Percentiles rank a stretch among this genome's conserved stretches.
Conservation (phyloP, 495 filamentous ascomycete species). For the Lasiosphaeris hirsuta region DNA sequence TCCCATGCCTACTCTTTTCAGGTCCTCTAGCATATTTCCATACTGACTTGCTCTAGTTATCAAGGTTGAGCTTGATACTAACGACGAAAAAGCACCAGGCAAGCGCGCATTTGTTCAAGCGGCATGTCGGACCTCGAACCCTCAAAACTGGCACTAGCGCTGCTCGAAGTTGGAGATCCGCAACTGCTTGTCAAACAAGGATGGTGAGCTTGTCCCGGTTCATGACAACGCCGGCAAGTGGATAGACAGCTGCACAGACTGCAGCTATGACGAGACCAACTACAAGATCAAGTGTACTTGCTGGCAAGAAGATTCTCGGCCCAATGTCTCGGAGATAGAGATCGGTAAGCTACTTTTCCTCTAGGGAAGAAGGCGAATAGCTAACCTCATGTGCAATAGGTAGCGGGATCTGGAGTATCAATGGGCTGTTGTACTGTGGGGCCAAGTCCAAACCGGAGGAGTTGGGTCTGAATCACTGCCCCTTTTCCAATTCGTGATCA, state of each 20-base stretch:
- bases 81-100: neutral
- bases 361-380: neutral
- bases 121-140: neutral
- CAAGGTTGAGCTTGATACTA: neutral
- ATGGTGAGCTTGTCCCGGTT: neutral
- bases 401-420: slow-evolving; percentile 3
- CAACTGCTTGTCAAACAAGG: slow-evolving; percentile 4
- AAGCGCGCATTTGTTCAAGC: slow-evolving; percentile 2
- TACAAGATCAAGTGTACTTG: slow-evolving; percentile 4
- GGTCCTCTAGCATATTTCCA: neutral
- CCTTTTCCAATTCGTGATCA: neutral
- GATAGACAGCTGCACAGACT: slow-evolving; percentile 1
- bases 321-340: neutral
- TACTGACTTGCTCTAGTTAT: neutral
- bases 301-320: neutral
- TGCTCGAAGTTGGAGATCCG: slow-evolving; percentile 4
- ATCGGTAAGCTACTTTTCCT: neutral
- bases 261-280: neutral
- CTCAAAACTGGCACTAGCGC: neutral
- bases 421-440: neutral
- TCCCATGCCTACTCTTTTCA: too few relatives aligned
- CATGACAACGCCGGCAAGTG: slow-evolving; percentile 1
- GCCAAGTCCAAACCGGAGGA: neutral
- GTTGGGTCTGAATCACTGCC: neutral
- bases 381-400: neutral